phyloP scores from a whole-genome alignment of 1,139 yeast species.

The Casaregolazyma lundiana region DNA sequence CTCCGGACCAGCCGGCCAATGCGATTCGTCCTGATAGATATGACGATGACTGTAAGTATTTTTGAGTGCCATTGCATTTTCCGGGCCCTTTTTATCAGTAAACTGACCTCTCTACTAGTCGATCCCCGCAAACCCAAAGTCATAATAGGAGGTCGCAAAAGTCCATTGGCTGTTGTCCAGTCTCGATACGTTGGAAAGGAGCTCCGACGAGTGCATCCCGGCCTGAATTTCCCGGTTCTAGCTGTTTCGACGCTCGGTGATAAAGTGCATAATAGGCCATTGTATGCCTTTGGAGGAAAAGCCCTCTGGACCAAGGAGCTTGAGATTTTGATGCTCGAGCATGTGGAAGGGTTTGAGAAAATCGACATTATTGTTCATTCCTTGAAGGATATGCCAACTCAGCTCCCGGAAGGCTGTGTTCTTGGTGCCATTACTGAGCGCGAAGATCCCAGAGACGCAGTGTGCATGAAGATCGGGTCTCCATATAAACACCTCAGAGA shows the following conservation, averaged over 20 bases:
- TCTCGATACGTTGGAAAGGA: slow-evolving; percentile 64
- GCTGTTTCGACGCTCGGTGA: slow-evolving; percentile 89
- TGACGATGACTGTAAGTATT: slow-evolving; percentile 17
- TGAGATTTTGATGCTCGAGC: slow-evolving; percentile 66
- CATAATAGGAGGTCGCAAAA: slow-evolving; percentile 80
- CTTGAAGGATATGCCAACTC: slow-evolving; percentile 91
- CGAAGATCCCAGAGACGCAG: slow-evolving; percentile 90
- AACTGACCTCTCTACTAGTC: slow-evolving; percentile 8
- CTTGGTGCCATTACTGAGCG: slow-evolving; percentile 83
- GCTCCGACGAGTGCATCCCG: slow-evolving; percentile 59
- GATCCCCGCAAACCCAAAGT: slow-evolving; percentile 19
- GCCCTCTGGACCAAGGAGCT: slow-evolving; percentile 94
- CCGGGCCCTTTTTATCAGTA: not conserved
- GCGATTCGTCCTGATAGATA: slow-evolving; percentile 16
- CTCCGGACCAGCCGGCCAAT: slow-evolving; percentile 11
- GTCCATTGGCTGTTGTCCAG: slow-evolving; percentile 82
- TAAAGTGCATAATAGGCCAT: slow-evolving; percentile 75
- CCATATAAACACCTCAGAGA: slow-evolving; percentile 61
- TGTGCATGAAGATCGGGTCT: slow-evolving; percentile 71
- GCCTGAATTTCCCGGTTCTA: slow-evolving; percentile 61
- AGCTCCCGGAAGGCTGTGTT: slow-evolving; percentile 83
- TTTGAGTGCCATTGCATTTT: too few species aligned
- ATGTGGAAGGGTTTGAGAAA: slow-evolving; percentile 53
- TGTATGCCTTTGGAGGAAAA: slow-evolving; percentile 94
- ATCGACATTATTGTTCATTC: slow-evolving; percentile 91